Conservation (phyloP, 139 green algal species). For the Chlorokybus atmophyticus region DNA sequence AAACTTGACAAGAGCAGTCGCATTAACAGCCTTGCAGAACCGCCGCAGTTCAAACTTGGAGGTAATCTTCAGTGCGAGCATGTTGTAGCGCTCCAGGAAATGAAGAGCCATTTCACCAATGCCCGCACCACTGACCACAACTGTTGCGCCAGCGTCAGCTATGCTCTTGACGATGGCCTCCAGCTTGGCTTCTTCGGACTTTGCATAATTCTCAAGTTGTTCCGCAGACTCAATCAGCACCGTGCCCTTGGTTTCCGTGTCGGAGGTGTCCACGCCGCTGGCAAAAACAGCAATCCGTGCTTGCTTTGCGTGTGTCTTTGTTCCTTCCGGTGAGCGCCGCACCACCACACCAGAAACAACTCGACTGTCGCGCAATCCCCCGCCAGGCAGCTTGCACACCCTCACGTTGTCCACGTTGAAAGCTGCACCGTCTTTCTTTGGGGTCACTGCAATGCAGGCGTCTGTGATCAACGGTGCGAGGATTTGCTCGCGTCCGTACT, state of each 20-base stretch:
- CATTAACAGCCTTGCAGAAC: constrained; percentile 76
- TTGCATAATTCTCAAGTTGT: constrained; percentile 81
- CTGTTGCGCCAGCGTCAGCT: constrained; percentile 39
- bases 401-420: constrained; percentile 99
- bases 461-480: constrained; percentile 76
- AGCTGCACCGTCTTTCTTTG: constrained; percentile 74
- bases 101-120: constrained; percentile 96
- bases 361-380: constrained; percentile 36
- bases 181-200: constrained; percentile 73
- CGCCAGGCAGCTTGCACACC: constrained; percentile 82
- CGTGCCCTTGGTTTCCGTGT: constrained; percentile 85
- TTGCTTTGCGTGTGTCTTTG: constrained; percentile 54
- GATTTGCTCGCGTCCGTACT: constrained; percentile 75
- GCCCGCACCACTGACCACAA: constrained; percentile 63
- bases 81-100: constrained; percentile 85
- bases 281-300: constrained; percentile 44
- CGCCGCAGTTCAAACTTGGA: constrained; percentile 96
- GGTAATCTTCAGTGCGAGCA: constrained; percentile 60
- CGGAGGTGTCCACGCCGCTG: constrained; percentile 64
- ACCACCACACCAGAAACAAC: constrained; percentile 84
- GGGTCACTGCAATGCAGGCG: constrained; percentile 86
- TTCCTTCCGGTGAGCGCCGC: constrained; percentile 72
- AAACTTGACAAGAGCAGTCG: constrained; percentile 38
- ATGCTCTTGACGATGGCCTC: constrained; percentile 62
- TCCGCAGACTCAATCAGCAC: constrained; percentile 85